Evolutionary conservation across 495 filamentous ascomycete species (phyloP).

Genomic region (Tuber microsphaerosporum): DNA sequence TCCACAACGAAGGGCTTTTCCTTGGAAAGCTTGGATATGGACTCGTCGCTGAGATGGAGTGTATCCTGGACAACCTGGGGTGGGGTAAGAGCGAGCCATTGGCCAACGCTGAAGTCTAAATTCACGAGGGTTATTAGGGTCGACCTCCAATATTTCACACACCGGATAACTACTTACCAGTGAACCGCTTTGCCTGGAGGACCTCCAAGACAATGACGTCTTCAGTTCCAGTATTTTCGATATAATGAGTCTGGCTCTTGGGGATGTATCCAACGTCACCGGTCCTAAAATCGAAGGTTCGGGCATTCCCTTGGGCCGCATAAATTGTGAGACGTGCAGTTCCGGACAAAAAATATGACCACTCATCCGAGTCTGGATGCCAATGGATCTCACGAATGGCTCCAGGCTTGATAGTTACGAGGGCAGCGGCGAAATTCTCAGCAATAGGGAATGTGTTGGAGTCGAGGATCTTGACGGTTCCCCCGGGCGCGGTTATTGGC

Average conservation of each 20-base stretch:
- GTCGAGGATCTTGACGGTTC: conserved; percentile 62
- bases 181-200: conserved; percentile 59
- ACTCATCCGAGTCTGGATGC: conserved; percentile 69
- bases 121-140: conserved; percentile 13
- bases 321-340: conserved; percentile 62
- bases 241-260: conserved; percentile 58
- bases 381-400: conserved; percentile 75
- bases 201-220: conserved; percentile 66
- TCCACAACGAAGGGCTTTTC: conserved; percentile 54
- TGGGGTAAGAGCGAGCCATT: conserved; percentile 60
- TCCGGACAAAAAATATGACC: conserved; percentile 67
- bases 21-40: conserved; percentile 52
- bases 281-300: conserved; percentile 68
- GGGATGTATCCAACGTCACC: conserved; percentile 70
- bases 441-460: conserved; percentile 58
- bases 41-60: conserved; percentile 51
- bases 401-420: conserved; percentile 62
- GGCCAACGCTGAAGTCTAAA: conserved; percentile 56
- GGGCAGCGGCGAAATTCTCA: conserved; percentile 54
- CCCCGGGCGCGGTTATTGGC: conserved; percentile 54
- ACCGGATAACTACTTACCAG: conserved; percentile 42
- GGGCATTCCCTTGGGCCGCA: conserved; percentile 51
- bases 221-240: conserved; percentile 65
- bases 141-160: neutral
- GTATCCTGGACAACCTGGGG: conserved; percentile 60